Conservation (phyloP, 129 eudicot genomes). For the Tagetes erecta region DNA sequence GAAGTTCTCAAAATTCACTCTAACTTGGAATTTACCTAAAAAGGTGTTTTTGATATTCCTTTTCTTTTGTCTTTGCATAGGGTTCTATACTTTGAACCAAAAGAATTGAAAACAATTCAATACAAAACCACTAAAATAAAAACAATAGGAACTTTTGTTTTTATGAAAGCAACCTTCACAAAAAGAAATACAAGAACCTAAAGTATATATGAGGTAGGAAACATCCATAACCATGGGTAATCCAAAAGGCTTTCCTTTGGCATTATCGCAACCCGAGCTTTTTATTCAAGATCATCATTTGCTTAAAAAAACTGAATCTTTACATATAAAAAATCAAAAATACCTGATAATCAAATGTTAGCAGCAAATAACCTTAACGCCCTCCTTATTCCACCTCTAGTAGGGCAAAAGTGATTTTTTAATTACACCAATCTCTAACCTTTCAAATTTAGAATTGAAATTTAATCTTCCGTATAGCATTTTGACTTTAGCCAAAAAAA, state of each 20-base stretch:
- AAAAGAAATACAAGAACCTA: constrained; percentile 32
- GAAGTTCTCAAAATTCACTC: neutral
- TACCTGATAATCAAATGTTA: too few species aligned
- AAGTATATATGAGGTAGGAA: constrained; percentile 1
- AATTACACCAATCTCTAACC: too few species aligned
- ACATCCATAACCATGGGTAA: neutral
- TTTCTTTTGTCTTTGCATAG: constrained; percentile 33
- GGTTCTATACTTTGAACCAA: constrained; percentile 31
- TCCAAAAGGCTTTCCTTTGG: neutral
- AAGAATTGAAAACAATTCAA: constrained; percentile 19
- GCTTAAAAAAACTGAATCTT: too few species aligned
- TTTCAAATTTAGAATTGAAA: too few species aligned
- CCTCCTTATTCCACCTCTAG: too few species aligned
- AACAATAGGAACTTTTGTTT: constrained; percentile 28
- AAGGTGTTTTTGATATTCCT: constrained; percentile 21
- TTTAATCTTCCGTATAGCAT: too few species aligned
- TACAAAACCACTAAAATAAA: constrained; percentile 27
- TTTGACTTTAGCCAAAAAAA: too few species aligned
- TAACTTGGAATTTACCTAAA: constrained; percentile 36
- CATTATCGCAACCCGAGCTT: too few species aligned
- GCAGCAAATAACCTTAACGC: too few species aligned
- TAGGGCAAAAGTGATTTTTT: too few species aligned
- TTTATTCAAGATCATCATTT: too few species aligned
- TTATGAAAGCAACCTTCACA: constrained; percentile 45
- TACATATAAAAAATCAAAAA: too few species aligned